phyloP scores from a whole-genome alignment of 768 basidiomycete genomes.

The Exsudoporus frostii region DNA sequence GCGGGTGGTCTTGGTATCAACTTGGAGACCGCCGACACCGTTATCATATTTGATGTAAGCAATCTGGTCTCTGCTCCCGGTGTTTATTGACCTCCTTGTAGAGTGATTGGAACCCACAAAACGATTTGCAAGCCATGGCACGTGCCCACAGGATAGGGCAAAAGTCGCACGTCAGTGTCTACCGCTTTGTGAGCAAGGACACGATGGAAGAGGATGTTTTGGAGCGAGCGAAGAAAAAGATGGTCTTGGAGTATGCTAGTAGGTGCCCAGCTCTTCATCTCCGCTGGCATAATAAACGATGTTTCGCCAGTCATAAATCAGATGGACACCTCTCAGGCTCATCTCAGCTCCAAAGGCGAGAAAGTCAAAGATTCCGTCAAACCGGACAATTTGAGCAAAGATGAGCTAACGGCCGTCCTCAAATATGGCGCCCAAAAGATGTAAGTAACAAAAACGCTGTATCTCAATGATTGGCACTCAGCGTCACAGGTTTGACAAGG shows the following conservation, averaged over 20 bases:
- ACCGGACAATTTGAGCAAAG: conserved; percentile 86
- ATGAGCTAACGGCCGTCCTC: conserved; percentile 94
- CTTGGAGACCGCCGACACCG: conserved; percentile 96
- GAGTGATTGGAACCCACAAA: conserved; percentile 99
- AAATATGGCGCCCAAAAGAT: conserved; percentile 99
- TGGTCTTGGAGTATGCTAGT: conserved; percentile 99
- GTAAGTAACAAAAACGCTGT: conserved; percentile 40
- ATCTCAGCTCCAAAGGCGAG: conserved; percentile 79
- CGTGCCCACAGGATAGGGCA: conserved; percentile 98
- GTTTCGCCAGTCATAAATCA: conserved; percentile 89
- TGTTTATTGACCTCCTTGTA: conserved; percentile 32
- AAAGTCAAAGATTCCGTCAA: conserved; percentile 66
- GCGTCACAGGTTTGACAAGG: conserved; percentile 84
- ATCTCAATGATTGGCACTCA: conserved; percentile 7
- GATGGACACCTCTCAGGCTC: conserved; percentile 98
- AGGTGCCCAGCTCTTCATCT: conserved; percentile 39
- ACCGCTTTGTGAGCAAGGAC: conserved; percentile 97
- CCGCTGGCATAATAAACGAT: conserved; percentile 6
- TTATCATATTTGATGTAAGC: conserved; percentile 96
- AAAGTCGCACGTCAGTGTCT: conserved; percentile 97
- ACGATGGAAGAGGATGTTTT: conserved; percentile 99
- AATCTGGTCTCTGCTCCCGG: neutral
- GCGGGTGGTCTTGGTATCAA: conserved; percentile 99
- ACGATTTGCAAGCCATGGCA: conserved; percentile 99
- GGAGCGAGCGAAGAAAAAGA: conserved; percentile 98